Evolutionary conservation across 371 early-diverging fungal genomes (phyloP), one percentile per base, ranked within the genome.

Genomic region (Capillidium rhysosporum): DNA sequence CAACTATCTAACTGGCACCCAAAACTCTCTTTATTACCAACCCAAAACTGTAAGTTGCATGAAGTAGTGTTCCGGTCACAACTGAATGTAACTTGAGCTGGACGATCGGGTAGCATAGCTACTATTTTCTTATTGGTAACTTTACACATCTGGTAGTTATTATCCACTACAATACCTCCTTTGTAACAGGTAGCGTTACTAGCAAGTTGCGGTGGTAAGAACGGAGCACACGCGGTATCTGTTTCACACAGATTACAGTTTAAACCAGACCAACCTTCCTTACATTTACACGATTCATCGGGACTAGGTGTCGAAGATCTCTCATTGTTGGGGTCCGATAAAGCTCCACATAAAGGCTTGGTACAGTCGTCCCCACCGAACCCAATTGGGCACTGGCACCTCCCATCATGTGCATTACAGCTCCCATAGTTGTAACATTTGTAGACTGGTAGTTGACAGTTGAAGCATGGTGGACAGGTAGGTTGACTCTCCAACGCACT

Each of bases 281-380:
- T 76, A 63, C 93, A 92, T 25, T 74, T 64, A 56, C 89, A 86
- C 31, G 71, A 63, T 14, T 29, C 18, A 7, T 29, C 4, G 21
- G 66, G 71, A 29, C 66, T 64, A 2, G 62, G 63, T 54, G 84
- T 73, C 26, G 75, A 71, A 7, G 64, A 66, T 54, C 88, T 71
- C 12, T 79, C 72, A 34, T 34, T 34, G 29, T 58, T 59, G 16
- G 79, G 80, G 57, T 82, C 82, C 1, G 77, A 63, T 10, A 84
- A 60, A 3, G 72, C 76, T 53, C 80, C 78, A 56, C 82, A 82
- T 21, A 80, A 76, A 77, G 46, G 40, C 49, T n/a, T 62, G 40
- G 76, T 63, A 58, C 94, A 93, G 55, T 89, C 84, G 43, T 82
- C 77, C n/a, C 89, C 91, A 14, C 89, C 90, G 64, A 85, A 93